Conservation (phyloP, 371 early-diverging fungal species). For the Lichtheimia ramosa region DNA sequence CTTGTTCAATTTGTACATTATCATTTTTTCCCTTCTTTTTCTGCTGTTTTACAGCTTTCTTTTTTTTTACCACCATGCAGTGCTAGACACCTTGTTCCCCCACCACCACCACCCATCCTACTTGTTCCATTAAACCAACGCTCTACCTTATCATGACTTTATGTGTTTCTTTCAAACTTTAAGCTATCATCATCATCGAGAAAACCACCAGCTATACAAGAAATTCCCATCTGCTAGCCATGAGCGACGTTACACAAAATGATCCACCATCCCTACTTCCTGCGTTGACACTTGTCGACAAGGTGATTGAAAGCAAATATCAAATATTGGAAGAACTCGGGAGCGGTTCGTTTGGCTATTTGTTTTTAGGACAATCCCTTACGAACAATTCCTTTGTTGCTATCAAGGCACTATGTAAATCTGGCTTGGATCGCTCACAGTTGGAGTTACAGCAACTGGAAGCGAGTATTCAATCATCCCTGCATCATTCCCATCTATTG, state of each 20-base stretch:
- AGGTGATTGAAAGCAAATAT: slow-evolving; percentile 29
- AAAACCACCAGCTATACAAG: neutral
- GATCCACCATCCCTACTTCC: slow-evolving; percentile 32
- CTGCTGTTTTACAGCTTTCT: slow-evolving; percentile 9
- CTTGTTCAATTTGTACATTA: slow-evolving; percentile 8
- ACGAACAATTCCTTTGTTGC: slow-evolving; percentile 52
- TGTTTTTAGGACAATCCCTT: slow-evolving; percentile 56
- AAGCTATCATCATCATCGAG: neutral
- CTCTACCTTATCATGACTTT: slow-evolving; percentile 3
- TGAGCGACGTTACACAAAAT: slow-evolving; percentile 16
- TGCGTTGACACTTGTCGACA: slow-evolving; percentile 25
- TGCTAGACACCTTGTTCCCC: slow-evolving; percentile 8
- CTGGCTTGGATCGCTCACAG: slow-evolving; percentile 57
- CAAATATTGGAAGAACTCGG: slow-evolving; percentile 59
- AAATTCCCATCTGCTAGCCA: slow-evolving; percentile 2
- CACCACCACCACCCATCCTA: neutral
- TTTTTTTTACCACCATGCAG: slow-evolving; percentile 8
- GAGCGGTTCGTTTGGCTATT: slow-evolving; percentile 63
- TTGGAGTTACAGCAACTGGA: slow-evolving; percentile 73
- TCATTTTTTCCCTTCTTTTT: slow-evolving; percentile 7
- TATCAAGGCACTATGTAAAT: slow-evolving; percentile 73
- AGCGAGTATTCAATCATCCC: slow-evolving; percentile 66
- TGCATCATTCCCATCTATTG: slow-evolving; percentile 72
- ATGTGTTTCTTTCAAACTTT: neutral
- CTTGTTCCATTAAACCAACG: neutral